Base-by-base conservation (phyloP, 257 asterid species). In the Echium plantagineum region DNA sequence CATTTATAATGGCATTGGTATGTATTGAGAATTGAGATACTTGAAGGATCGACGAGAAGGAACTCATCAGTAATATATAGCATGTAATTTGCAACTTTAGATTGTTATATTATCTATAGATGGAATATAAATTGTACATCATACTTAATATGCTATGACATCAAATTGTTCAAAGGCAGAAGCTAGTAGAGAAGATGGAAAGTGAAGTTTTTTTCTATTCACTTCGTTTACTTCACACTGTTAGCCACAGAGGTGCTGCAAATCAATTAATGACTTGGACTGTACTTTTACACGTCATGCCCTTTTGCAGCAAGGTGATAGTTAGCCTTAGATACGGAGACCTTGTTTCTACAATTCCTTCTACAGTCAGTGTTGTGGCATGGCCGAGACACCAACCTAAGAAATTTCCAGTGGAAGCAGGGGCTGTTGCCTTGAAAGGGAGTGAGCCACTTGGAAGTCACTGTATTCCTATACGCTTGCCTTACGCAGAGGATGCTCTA, bases 291-390 rank as follows among this genome's bases (percentile, higher is more conserved):
- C n/a, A 13, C 53, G 59, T 57, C 21, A 47, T 48, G 7, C 26
- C 66, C 49, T 60, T 69, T 75, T 63, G 78, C 94, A 88, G 96
- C 79, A 91, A 86, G 80, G 79, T 91, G 59, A 83, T 85, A 16
- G 90, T 88, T 65, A 75, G 94, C 69, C 94, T 91, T 63, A 78
- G 85, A 77, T 91, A 91, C 26, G 76, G 84, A 15, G 89, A 86
- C 74, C 88, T 88, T 51, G 63, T 81, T 71, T 77, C 89, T 55
- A 78, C 81, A 52, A 88, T 91, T 73, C 98, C 98, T 52, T 76
- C 94, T 35, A 80, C 64, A 53, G 83, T 86, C 59, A 85, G 80
- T 71, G 98, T 85, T 63, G 74, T 91, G 64, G 94, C 94, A 58
- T 91, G 96, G 96, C 96, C 95, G 7, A 24, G 70, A 74, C 78